These are phyloP conservation scores for Paecilomyces variotii DNA, from an alignment of 2,329 filamentous ascomycete species.

Conservation along the genomic window DNA sequence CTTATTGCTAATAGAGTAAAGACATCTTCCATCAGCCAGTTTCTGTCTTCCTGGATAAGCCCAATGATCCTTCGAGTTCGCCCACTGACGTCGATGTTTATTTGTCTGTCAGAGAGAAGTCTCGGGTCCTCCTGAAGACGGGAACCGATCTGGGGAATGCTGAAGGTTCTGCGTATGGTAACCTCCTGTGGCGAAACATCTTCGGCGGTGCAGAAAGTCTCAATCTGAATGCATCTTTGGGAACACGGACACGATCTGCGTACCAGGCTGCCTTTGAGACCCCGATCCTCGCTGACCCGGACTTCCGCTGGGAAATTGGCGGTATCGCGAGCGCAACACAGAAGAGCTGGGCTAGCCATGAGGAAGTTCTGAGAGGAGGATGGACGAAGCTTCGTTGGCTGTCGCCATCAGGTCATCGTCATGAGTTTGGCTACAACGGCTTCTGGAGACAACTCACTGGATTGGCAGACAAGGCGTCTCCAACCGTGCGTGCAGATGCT, in stretches of 20 bases:
- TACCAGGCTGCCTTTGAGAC: conserved; percentile 82
- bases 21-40: conserved; percentile 83
- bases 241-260: conserved; percentile 82
- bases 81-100: conserved; percentile 75
- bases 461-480: conserved; percentile 65
- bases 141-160: conserved; percentile 91
- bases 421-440: conserved; percentile 72
- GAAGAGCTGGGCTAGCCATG: conserved; percentile 89
- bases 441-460: conserved; percentile 85
- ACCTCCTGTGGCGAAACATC: conserved; percentile 79
- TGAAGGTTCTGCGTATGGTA: conserved; percentile 88
- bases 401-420: conserved; percentile 55
- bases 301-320: conserved; percentile 70
- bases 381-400: conserved; percentile 70
- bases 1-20: conserved; percentile 23
- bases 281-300: conserved; percentile 75
- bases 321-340: conserved; percentile 74
- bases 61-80: conserved; percentile 60
- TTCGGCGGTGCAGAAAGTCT: conserved; percentile 90
- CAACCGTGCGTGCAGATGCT: conserved; percentile 73
- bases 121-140: conserved; percentile 79
- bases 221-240: conserved; percentile 76
- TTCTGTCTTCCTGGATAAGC: conserved; percentile 71
- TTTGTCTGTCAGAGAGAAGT: conserved; percentile 69
- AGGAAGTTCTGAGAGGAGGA: conserved; percentile 75